Base-by-base conservation (phyloP, 73 alveolate genomes). In the Paramecium octaurelia region DNA sequence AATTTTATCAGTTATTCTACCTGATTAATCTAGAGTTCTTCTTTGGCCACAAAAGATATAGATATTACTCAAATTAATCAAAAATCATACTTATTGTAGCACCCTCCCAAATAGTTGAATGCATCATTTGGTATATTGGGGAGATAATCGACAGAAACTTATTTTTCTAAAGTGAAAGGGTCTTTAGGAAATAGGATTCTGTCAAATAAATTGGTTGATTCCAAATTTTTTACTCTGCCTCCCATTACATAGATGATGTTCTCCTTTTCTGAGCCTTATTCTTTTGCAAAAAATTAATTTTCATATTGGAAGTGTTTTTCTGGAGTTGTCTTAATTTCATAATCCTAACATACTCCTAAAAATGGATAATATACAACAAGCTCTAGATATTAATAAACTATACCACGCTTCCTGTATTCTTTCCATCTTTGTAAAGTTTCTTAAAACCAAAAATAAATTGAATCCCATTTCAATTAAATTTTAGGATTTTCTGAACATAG, bases 21-120 rank as follows among this genome's bases (percentile, higher is more conserved):
- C 40, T 38, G 31, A 36, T 73, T 12, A 23, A 73, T 38, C 87
- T 21, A 7, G 8, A 16, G 34, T 35, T 73, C 59, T 73, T 18
- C 8, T 73, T 73, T 73, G 16, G 6, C 87, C 87, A 73, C 59
- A 73, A 38, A 73, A 73, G 38, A 73, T 29, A 73, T 73, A 73
- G 4, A 73, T 27, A 29, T 73, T 35, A 36, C 87, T 64, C 24
- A 1, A 1, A 7, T 64, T 23, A 2, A 64, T 27, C 2, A 1
- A 54, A 54, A 18, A 31, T 64, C 27, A 3, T 64, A 64, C 84
- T 34, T 43, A 36, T 73, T 35, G n/a, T 73, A 73, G 14, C 40
- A 20, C 0, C 60, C 46, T 38, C 87, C 87, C 10, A 73, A 36
- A 73, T 73, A 73, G 38, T 73, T 73, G 9, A 16, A 73, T 73